Evolutionary conservation across 345 rosid species (phyloP).

Genomic region (Hibiscus mutabilis): DNA sequence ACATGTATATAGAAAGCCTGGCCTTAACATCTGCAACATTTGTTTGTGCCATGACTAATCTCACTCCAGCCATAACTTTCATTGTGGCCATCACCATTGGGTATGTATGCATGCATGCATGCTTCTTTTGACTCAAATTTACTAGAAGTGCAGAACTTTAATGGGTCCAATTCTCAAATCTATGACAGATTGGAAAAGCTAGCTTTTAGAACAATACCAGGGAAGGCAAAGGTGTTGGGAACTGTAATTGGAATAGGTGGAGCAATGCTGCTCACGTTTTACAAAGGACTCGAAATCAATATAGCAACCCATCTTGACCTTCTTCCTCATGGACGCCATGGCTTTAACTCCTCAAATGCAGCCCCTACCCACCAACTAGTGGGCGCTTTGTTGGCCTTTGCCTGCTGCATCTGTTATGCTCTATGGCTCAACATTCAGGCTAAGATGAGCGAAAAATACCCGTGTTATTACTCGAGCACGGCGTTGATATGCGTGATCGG

Average conservation of each 20-base stretch:
- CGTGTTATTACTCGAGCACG: constrained; percentile 35
- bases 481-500: constrained; percentile 42
- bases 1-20: constrained; percentile 35
- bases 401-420: constrained; percentile 21
- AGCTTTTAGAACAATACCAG: constrained; percentile 21
- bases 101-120: constrained; percentile 2
- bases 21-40: constrained; percentile 51
- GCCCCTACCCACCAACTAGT: not conserved
- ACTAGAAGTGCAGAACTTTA: not conserved
- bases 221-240: constrained; percentile 46
- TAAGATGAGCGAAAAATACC: constrained; percentile 29
- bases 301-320: constrained; percentile 28
- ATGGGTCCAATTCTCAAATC: not conserved
- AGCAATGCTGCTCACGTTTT: constrained; percentile 54
- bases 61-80: constrained; percentile 42
- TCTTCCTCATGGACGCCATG: constrained; percentile 1
- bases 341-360: not conserved
- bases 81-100: constrained; percentile 17
- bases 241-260: constrained; percentile 43
- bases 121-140: too few species aligned
- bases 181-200: constrained; percentile 36
- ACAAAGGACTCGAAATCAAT: constrained; percentile 36
- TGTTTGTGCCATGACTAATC: constrained; percentile 39
- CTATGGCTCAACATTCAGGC: constrained; percentile 36
- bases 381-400: constrained; percentile 23